Conservation (phyloP, 139 green algal genomes). For the Volvox reticuliferus region DNA sequence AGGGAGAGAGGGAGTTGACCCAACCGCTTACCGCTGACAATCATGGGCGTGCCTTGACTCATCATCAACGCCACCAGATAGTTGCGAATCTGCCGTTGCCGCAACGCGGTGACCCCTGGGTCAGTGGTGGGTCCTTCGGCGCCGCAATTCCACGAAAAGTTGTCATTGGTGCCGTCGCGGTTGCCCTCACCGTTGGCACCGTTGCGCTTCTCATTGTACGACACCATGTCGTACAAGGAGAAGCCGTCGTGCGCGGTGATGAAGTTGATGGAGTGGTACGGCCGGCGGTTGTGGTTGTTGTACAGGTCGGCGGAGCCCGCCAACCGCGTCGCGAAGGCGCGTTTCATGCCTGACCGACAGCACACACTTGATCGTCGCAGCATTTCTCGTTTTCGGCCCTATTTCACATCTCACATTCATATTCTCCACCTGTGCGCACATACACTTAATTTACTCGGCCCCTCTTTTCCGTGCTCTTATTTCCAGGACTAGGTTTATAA, state of each 20-base stretch:
- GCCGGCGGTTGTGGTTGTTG: conserved; percentile 78
- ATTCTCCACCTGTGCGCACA: too few relatives aligned
- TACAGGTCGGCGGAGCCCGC: conserved; percentile 95
- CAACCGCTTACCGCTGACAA: conserved; percentile 77
- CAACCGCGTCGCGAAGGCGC: conserved; percentile 90
- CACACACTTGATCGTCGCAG: too few relatives aligned
- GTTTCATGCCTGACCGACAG: conserved; percentile 85
- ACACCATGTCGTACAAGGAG: conserved; percentile 92
- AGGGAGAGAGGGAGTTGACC: not conserved
- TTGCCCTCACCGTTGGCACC: conserved; percentile 76
- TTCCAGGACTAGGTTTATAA: too few relatives aligned
- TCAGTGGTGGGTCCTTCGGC: conserved; percentile 88
- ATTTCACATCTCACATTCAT: too few relatives aligned
- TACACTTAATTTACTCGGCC: too few relatives aligned
- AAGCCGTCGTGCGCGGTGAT: conserved; percentile 97
- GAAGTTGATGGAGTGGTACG: conserved; percentile 97
- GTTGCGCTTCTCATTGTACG: conserved; percentile 85
- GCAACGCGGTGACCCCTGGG: conserved; percentile 72
- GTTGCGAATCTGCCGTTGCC: conserved; percentile 95
- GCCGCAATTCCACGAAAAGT: conserved; percentile 98
- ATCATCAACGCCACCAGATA: conserved; percentile 90
- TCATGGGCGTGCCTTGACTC: conserved; percentile 94
- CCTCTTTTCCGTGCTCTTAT: too few relatives aligned
- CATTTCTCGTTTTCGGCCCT: too few relatives aligned
- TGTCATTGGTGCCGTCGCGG: conserved; percentile 94